A percentile compares a stretch with the other conserved stretches of the same genome.
phyloP scores from a whole-genome alignment of 768 basidiomycete species.

The Tulasnella sp. region DNA sequence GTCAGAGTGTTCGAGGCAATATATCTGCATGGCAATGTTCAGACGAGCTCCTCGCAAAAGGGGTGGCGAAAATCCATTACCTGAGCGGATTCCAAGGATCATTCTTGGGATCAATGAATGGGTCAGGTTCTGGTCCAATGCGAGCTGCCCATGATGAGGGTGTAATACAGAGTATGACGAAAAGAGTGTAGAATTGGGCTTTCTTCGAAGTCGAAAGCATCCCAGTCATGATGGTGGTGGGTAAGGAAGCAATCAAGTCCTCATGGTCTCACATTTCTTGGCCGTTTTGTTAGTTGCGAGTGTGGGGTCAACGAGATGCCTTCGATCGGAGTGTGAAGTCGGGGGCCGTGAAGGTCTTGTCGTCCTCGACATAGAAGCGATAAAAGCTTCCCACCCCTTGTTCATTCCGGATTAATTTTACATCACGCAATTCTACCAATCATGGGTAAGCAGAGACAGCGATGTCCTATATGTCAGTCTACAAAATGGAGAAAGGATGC shows the following conservation, averaged over 20 bases:
- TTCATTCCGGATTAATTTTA: background rate
- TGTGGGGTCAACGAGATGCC: too few relatives aligned
- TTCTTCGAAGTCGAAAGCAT: background rate
- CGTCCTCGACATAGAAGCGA: too few relatives aligned
- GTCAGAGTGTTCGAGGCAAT: constrained; percentile 44
- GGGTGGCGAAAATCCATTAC: constrained; percentile 23
- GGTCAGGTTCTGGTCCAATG: constrained; percentile 9
- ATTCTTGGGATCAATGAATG: constrained; percentile 33
- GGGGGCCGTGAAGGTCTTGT: too few relatives aligned
- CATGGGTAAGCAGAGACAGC: constrained; percentile 25
- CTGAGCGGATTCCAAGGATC: constrained; percentile 42
- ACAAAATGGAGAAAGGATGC: constrained; percentile 80
- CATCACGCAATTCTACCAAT: background rate
- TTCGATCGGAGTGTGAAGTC: too few relatives aligned
- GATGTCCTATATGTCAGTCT: constrained; percentile 70
- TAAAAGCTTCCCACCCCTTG: too few relatives aligned
- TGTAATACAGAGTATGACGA: background rate
- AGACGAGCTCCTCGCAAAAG: background rate
- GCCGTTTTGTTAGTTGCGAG: too few relatives aligned
- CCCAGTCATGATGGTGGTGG: too few relatives aligned
- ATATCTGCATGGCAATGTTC: constrained; percentile 5
- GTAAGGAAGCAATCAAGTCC: too few relatives aligned
- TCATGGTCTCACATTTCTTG: too few relatives aligned
- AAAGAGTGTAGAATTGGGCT: background rate
- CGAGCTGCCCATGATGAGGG: too few relatives aligned